Percentiles rank a stretch among this genome's conserved stretches.
These are phyloP conservation scores for Carex kokanica DNA, from an alignment of 176 grass and related monocot species.

Conservation along the genomic window DNA sequence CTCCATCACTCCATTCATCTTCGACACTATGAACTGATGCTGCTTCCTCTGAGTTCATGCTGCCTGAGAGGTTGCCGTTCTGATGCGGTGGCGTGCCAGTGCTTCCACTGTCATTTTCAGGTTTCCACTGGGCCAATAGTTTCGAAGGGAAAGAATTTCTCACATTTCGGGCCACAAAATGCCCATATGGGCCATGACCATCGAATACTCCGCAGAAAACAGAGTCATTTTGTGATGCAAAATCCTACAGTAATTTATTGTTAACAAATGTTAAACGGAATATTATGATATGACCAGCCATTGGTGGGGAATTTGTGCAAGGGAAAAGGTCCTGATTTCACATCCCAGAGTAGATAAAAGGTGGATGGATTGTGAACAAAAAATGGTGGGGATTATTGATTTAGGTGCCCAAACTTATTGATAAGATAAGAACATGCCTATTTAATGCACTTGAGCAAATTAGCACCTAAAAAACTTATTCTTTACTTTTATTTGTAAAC, in stretches of 20 bases:
- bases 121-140: slow-evolving; percentile 43
- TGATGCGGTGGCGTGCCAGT: neutral
- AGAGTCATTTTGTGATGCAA: slow-evolving; percentile 38
- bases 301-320: neutral
- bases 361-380: neutral
- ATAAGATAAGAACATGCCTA: neutral
- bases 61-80: slow-evolving; percentile 40
- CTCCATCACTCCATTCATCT: slow-evolving; percentile 30
- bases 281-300: neutral
- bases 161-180: slow-evolving; percentile 78
- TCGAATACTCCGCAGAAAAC: slow-evolving; percentile 95
- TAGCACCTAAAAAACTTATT: neutral
- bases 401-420: neutral
- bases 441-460: neutral
- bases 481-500: neutral
- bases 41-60: slow-evolving; percentile 47
- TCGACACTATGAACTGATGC: slow-evolving; percentile 33
- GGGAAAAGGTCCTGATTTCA: neutral
- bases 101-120: slow-evolving; percentile 43
- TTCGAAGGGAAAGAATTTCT: slow-evolving; percentile 77
- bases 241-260: slow-evolving; percentile 32
- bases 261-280: neutral
- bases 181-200: slow-evolving; percentile 85
- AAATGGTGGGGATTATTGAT: neutral
- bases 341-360: neutral